phyloP scores from a whole-genome alignment of 441 rosid species.

The Breynia disticha region DNA sequence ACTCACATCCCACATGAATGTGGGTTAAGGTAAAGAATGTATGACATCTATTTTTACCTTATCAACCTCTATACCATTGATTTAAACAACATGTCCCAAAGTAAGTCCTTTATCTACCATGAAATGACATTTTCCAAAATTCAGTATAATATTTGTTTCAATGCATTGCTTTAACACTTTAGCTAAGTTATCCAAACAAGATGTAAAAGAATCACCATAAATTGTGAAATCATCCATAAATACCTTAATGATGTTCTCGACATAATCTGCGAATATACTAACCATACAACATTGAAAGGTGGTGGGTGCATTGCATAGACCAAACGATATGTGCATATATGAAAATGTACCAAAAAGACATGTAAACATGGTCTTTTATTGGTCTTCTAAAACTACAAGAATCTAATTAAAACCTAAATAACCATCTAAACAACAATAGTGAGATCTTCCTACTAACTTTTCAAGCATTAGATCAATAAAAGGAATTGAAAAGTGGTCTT shows the following conservation, averaged over 20 bases:
- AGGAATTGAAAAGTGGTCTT: background rate
- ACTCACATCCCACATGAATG: background rate
- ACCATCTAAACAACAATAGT: slow-evolving; percentile 1
- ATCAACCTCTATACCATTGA: background rate
- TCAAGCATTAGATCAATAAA: slow-evolving; percentile 3
- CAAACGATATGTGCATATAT: background rate
- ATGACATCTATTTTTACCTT: background rate
- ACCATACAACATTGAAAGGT: background rate
- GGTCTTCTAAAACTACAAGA: background rate
- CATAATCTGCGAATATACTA: background rate
- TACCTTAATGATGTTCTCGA: background rate
- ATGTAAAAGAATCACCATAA: background rate
- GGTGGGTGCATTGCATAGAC: background rate
- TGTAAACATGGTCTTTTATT: background rate
- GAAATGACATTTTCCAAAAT: slow-evolving; percentile 2
- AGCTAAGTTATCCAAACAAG: background rate
- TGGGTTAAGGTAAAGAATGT: background rate
- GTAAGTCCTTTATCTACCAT: slow-evolving; percentile 2
- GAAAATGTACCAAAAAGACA: background rate
- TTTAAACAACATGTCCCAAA: background rate
- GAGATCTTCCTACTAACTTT: background rate
- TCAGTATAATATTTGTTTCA: background rate
- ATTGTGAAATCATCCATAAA: slow-evolving; percentile 1
- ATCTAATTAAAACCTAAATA: background rate
- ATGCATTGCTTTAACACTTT: background rate